Base-by-base conservation (phyloP, 73 alveolate genomes). In the Uronychia binucleata region DNA sequence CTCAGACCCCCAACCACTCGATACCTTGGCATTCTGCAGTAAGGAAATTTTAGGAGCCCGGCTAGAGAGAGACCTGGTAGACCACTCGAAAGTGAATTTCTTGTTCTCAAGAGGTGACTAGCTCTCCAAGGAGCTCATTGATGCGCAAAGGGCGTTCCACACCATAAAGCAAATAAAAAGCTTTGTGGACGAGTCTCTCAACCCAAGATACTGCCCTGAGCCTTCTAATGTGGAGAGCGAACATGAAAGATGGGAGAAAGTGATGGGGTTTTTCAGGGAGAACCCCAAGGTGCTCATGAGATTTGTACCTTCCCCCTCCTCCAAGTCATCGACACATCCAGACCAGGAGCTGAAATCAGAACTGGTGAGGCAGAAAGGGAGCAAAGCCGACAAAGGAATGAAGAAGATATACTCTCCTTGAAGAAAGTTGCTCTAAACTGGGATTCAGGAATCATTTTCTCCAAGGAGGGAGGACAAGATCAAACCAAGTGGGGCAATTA, bases 241-340 rank as follows among this genome's bases (percentile, higher is more conserved):
- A n/a, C 11, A 82, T 30, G 46, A 82, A 31, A 82, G 60, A 60
- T 82, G 89, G 89, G 59, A 30, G 34, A 74, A 82, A 60, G 75
- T 82, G 19, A 57, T 67, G 26, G 57, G 57, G 26, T 82, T 82
- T 67, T 30, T 82, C 83, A 29, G 11, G 32, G 59, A 82, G 30
- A 82, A 82, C 77, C 89, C 89, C 1, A 30, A 82, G 34, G 89
- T 82, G 31, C 33, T 82, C 0, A 67, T 82, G 74, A 46, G 67
- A 5, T 46, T 46, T 46, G 67, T 46, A 11, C 67, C 67, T 46
- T 46, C 67, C 5, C 67, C 67, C 19, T 19, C 67, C 19, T n/a
- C n/a, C n/a, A n/a, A n/a, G n/a, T n/a, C n/a, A n/a, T n/a, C n/a
- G n/a, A n/a, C n/a, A n/a, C n/a, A n/a, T n/a, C n/a, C n/a, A n/a